Base-by-base conservation (phyloP, 2,329 filamentous ascomycete genomes). In the Colletotrichum camelliae region DNA sequence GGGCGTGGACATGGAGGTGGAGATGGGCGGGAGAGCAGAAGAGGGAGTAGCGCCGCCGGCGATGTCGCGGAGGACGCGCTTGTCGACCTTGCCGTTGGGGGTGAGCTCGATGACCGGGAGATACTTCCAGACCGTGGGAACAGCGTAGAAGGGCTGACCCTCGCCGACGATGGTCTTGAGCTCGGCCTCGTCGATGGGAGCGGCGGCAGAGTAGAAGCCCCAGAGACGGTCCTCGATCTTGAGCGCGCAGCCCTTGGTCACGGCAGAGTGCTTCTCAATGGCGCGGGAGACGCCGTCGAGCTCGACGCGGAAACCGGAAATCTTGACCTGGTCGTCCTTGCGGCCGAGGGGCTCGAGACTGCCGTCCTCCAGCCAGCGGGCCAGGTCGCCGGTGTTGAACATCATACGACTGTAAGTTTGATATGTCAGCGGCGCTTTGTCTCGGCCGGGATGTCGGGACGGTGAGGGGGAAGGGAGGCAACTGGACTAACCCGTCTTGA, bases 371-470 rank as follows among this genome's bases (percentile, higher is more conserved):
- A 85, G 84, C 90, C 90, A 92, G 15, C 85, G 84, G 21, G 88
- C 90, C 27, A 92, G 85, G 77, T 93, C 91, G 8, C 91, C 91
- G 2, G 91, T 92, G 78, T 91, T 90, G 82, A 91, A 92, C 88
- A 92, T 91, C 77, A 84, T 84, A 4, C 83, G 84, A 4, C 86
- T 88, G 58, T 12, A 15, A 9, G 12, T 21, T 24, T 15, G 1
- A 48, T 21, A 21, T 48, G 39, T 73, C n/a, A 72, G 70, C 21
- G 8, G 18, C 35, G 24, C 9, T 21, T 10, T 58, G 6, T 37
- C 18, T 24, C 55, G 16, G n/a, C 43, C 43, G 43, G 43, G n/a
- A 13, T 1, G 2, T 13, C 3, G n/a, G 43, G n/a, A 48, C 3
- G 5, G 5, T 21, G n/a, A 18, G 6, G n/a, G 43, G 43, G 13